Evolutionary conservation across 352 stramenopile species (phyloP), one percentile per base, ranked within the genome.

Genomic region (Phytophthora kernoviae): DNA sequence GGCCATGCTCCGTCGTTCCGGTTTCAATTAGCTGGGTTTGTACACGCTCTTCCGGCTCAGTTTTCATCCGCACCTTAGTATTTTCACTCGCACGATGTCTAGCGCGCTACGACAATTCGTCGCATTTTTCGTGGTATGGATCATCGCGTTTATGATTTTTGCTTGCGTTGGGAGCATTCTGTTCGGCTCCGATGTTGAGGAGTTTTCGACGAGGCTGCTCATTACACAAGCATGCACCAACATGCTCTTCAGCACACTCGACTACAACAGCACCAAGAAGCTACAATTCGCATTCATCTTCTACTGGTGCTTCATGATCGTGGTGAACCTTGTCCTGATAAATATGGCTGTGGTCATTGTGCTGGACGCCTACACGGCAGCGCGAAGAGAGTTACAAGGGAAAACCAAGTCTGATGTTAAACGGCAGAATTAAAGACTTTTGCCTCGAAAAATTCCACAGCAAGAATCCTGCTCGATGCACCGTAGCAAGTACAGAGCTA

Each of bases 261-360:
- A 86, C 54, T 84, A 77, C 45, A 33, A 45, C 4, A 70, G 58
- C 1, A 80, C 84, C 47, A 59, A 72, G 32, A 52, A 76, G 49
- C 20, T 81, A 12, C 46, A 45, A 27, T 54, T 78, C 24, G 51
- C 62, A 0, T 71, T 77, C 49, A 46, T 84, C 17, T 87, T 74
- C 58, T 86, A 87, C 66, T 85, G 79, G 79, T 30, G 53, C n/a
- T 84, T 78, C 62, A 84, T 88, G 73, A 48, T 84, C 34, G 64
- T 86, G 10, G 73, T 86, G 49, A 75, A 65, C 39, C 68, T 86
- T 33, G 59, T 88, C 24, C 62, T 88, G n/a, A 75, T 88, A 44
- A 88, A 86, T 51, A 80, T 88, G 63, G 80, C 84, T 67, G 56
- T 88, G 39, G 79, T 73, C 14, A 88, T 88, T 45, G 75, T 88